Base-by-base conservation (phyloP, 257 asterid genomes). In the Penstemon davidsonii region DNA sequence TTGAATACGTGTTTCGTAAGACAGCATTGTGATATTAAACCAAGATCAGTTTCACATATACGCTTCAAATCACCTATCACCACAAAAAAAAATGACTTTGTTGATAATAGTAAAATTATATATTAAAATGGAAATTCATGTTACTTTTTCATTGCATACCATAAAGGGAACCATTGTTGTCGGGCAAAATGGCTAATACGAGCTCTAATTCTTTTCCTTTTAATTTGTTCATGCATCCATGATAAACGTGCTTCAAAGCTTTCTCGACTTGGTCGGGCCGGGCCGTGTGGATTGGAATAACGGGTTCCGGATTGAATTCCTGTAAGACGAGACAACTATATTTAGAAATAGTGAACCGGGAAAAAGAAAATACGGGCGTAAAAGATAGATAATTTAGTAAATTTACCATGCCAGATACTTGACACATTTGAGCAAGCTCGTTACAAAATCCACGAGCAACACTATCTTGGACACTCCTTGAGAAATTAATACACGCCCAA, bases 401-500 rank as follows among this genome's bases (percentile, higher is more conserved):
- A 39, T 45, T 10, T 73, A 93, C 99, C 99, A 95, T 95, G 83
- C 99, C 99, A 15, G 99, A 95, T 13, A 95, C 94, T 87, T 91
- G 96, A 76, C 99, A 95, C 98, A 95, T 95, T 79, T 86, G 96
- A 45, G 99, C 96, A 49, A 95, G 82, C 80, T 95, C 98, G 7
- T 47, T 91, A 55, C 97, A 95, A 77, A 95, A 95, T 49, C 98
- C 99, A 62, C 96, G 96, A 74, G 96, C 99, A 72, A 95, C 90
- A 60, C 83, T 87, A 58, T 95, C 99, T 86, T 95, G 99, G 54
- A 95, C 97, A 8, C 96, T 82, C 55, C 99, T 75, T 15, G 99
- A 95, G 83, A 95, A 95, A 88, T 91, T 95, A 74, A 95, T 86
- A 68, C 99, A 95, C 4, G 99, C 97, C 99, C 99, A 95, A 5